These are phyloP conservation scores for Eucalyptus regnans DNA, from an alignment of 345 rosid species.

Conservation along the genomic window DNA sequence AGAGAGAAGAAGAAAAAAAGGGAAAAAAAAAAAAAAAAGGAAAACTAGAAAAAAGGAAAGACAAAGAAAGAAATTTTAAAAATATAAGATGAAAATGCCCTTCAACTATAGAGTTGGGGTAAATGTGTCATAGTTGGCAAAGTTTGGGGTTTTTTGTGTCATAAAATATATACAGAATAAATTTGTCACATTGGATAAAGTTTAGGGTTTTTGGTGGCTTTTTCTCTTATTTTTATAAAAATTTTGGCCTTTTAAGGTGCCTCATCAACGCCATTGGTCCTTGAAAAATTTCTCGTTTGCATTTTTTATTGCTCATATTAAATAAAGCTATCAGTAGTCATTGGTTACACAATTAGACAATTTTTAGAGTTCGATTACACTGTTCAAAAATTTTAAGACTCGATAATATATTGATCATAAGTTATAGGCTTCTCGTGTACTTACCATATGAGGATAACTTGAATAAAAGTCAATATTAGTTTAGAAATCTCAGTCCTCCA, in stretches of 20 bases:
- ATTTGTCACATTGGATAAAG: no score
- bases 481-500: neutral
- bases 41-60: no score
- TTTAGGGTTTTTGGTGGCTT: no score
- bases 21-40: accelerated
- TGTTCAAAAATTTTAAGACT: neutral
- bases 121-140: accelerated
- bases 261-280: neutral
- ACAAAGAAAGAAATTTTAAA: no score
- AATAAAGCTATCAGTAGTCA: neutral
- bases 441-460: neutral
- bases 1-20: no score
- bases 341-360: neutral
- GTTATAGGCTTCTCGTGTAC: neutral
- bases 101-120: no score
- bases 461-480: neutral
- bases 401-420: neutral
- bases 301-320: no score
- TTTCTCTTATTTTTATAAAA: no score
- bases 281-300: neutral
- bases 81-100: no score
- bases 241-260: neutral
- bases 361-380: neutral
- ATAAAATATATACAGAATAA: accelerated
- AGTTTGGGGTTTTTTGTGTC: no score